Evolutionary conservation across 179 eudicot genomes (phyloP), one percentile per base, ranked within the genome.

Genomic region (Gypsophila paniculata): DNA sequence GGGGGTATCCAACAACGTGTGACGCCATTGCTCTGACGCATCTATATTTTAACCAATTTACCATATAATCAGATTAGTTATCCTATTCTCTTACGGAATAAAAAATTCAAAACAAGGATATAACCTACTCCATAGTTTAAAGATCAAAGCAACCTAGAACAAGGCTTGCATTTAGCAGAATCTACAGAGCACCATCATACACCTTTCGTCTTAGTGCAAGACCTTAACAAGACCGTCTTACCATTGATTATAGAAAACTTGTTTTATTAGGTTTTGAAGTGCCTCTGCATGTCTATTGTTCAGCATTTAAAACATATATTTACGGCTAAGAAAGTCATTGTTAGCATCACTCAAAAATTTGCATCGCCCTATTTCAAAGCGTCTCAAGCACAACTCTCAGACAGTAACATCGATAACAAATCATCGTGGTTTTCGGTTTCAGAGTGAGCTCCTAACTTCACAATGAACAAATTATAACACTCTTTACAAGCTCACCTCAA

Each of bases 1-100:
- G 95, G n/a, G 94, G 95, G 72, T 89, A 89, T 61, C 95, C 91
- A 73, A 86, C 90, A 77, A 87, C 77, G 79, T 89, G 91, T 51
- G 91, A 87, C 17, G 90, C 86, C 95, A 87, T 87, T 72, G 82
- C 69, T 74, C 95, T 89, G 77, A 57, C 19, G 60, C 66, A 68
- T 68, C 54, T 46, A 46, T 39, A 66, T 10, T 36, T 71, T 25
- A 67, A 58, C 34, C 62, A 58, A 10, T 23, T 22, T 69, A 52
- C 23, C 65, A 66, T 51, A 60, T n/a, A 39, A 8, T 65, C 48
- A 76, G 71, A 55, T 71, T 10, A 65, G 8, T 12, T 6, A 26
- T 21, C 68, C 60, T 22, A 11, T 18, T 54, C 29, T 55, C 61
- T 48, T 22, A 38, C 46, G 46, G 46, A 42, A 42, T 23, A 23